Conservation (phyloP, 768 basidiomycete genomes). For the Tulasnella sp. region DNA sequence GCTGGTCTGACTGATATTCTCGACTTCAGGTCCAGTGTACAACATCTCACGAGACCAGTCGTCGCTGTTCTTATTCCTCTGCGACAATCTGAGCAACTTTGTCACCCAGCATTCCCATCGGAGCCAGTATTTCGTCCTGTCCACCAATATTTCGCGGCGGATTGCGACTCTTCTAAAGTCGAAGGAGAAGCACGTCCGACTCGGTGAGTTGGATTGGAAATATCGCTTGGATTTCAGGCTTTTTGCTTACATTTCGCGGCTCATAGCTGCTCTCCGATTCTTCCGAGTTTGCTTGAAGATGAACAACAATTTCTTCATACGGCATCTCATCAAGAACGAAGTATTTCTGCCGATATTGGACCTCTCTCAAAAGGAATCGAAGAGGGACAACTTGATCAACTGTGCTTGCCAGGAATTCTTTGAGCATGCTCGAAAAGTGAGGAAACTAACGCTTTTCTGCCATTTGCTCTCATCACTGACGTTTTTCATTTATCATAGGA, state of each 20-base stretch:
- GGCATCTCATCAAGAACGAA: constrained; percentile 76
- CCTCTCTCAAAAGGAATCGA: constrained; percentile 72
- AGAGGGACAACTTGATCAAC: constrained; percentile 83
- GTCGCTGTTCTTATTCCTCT: constrained; percentile 80
- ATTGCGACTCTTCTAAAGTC: constrained; percentile 70
- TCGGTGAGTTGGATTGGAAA: constrained; percentile 49
- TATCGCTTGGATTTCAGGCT: background rate
- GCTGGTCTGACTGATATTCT: background rate
- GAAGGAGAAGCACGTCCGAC: constrained; percentile 85
- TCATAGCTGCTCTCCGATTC: constrained; percentile 80
- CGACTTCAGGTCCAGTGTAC: constrained; percentile 42
- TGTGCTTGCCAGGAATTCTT: constrained; percentile 96
- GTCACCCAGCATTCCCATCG: constrained; percentile 84
- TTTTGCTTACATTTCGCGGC: constrained; percentile 20
- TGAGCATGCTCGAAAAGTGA: constrained; percentile 79
- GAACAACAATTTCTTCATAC: constrained; percentile 65
- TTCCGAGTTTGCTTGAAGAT: constrained; percentile 78
- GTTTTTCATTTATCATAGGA: constrained; percentile 44
- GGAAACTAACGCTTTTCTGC: constrained; percentile 25
- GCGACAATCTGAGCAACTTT: constrained; percentile 86
- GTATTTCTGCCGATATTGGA: constrained; percentile 76
- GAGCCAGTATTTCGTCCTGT: constrained; percentile 82
- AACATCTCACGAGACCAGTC: constrained; percentile 62
- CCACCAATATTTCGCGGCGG: constrained; percentile 63
- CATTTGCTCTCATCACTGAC: background rate